A percentile compares a stretch with the other conserved stretches of the same genome.
phyloP scores from a whole-genome alignment of 495 filamentous ascomycete genomes.

The Chlorociboria aeruginascens region DNA sequence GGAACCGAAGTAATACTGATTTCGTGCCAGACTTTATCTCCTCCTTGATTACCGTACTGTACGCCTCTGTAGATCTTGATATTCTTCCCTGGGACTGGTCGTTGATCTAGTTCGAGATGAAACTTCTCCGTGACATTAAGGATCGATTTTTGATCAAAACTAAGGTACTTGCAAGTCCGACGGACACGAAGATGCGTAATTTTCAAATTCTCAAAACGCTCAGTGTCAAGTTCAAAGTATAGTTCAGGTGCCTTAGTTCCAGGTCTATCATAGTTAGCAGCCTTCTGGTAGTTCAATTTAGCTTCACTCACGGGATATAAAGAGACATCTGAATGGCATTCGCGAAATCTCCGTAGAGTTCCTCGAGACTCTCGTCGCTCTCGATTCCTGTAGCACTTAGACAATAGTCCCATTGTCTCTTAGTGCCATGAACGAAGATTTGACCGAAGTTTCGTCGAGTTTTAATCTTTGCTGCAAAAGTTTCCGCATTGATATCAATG shows the following conservation, averaged over 20 bases:
- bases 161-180: constrained; percentile 18
- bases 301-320: constrained; percentile 25
- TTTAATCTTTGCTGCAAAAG: constrained; percentile 20
- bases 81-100: neutral
- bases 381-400: constrained; percentile 19
- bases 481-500: constrained; percentile 35
- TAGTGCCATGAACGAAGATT: constrained; percentile 30
- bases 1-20: constrained; percentile 23
- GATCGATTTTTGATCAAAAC: constrained; percentile 8
- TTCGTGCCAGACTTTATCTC: constrained; percentile 28
- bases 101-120: constrained; percentile 1
- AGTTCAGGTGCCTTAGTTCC: neutral
- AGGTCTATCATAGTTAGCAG: neutral
- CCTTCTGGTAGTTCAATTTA: neutral
- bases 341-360: constrained; percentile 21
- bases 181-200: constrained; percentile 23
- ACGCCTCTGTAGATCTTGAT: neutral
- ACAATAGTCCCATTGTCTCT: constrained; percentile 31
- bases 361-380: constrained; percentile 9
- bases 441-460: constrained; percentile 6
- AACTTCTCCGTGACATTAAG: constrained; percentile 32
- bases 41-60: neutral
- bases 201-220: constrained; percentile 7
- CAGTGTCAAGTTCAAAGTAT: constrained; percentile 18
- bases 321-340: constrained; percentile 22